Evolutionary conservation across 768 basidiomycete species (phyloP), one percentile per base, ranked within the genome.

Genomic region (Multifurca ochricompacta): DNA sequence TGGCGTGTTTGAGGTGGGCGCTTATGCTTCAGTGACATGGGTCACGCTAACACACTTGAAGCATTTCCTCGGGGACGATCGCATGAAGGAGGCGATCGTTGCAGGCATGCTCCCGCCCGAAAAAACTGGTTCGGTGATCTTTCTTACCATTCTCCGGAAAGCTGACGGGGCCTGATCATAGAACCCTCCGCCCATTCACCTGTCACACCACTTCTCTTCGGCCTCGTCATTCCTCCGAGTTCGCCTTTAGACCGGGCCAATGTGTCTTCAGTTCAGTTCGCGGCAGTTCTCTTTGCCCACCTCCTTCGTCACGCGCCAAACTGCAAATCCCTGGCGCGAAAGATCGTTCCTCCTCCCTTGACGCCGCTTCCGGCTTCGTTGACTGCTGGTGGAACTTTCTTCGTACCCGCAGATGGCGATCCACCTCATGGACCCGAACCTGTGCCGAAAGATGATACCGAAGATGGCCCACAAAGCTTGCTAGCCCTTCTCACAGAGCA

Each of bases 401-500:
- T 90, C 64, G 81, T 91, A 18, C 88, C 88, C 3, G 87, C 88
- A 1, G 89, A 91, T 48, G 66, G 65, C 25, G 64, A 53, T 3
- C 36, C 65, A 13, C 60, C 62, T 11, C 55, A 59, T 59, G 76
- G 74, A 1, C 68, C 74, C 3, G 63, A 71, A 34, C 64, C 67
- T 13, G 72, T 70, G 9, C 61, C 68, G 13, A 60, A 60, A 11
- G 65, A 59, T 10, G 62, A 68, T 19, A 78, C 80, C 7, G 80
- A 81, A 41, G 82, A 87, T 46, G 83, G 83, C 28, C 75, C 81
- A 18, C 84, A 90, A 60, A 80, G 79, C 0, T 71, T 99, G 32
- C 75, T 99, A 9, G 85, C 91, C 51, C 78, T 87, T n/a, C 72
- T 98, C 18, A 83, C 84, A 40, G 96, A 97, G 56, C 92, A 96